Percentiles rank a stretch among this genome's conserved stretches.
Evolutionary conservation across 1,284 basidiomycete species (phyloP).

Genomic region (Phellinidium pouzarii): DNA sequence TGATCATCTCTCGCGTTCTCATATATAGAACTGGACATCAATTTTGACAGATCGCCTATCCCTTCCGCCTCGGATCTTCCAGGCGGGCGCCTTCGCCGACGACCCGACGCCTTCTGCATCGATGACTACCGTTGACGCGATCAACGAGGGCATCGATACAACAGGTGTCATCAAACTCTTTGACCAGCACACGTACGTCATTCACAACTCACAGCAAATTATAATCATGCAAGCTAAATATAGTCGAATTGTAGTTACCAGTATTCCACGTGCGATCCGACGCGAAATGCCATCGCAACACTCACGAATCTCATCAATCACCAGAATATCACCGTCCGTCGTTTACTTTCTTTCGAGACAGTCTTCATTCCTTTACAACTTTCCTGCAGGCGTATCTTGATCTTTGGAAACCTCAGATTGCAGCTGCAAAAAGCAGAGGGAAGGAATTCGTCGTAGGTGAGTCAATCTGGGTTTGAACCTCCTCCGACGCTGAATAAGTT

Average conservation of each 20-base stretch:
- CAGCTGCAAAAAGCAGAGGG: constrained; percentile 27
- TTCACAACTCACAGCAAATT: background rate
- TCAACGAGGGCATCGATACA: constrained; percentile 28
- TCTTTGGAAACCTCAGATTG: constrained; percentile 32
- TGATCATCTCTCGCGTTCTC: background rate
- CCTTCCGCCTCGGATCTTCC: constrained; percentile 27
- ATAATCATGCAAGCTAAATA: too few relatives aligned
- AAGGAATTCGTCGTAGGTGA: constrained; percentile 31
- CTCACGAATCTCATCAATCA: constrained; percentile 31
- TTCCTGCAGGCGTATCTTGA: constrained; percentile 28
- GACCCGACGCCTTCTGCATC: constrained; percentile 27
- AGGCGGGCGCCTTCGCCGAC: constrained; percentile 28
- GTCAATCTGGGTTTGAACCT: too few relatives aligned
- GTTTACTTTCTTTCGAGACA: background rate
- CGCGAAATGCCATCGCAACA: constrained; percentile 30
- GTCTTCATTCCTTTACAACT: background rate
- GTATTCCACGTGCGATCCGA: constrained; percentile 33
- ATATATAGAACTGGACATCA: constrained; percentile 32
- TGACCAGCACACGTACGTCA: constrained; percentile 29
- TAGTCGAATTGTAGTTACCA: constrained; percentile 27
- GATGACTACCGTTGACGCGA: constrained; percentile 29
- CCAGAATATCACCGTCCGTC: constrained; percentile 29
- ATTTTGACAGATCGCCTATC: constrained; percentile 25
- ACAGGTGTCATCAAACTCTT: constrained; percentile 28
- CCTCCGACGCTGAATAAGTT: background rate